Evolutionary conservation across 768 basidiomycete species (phyloP).

Genomic region (Psilocybe sp.): DNA sequence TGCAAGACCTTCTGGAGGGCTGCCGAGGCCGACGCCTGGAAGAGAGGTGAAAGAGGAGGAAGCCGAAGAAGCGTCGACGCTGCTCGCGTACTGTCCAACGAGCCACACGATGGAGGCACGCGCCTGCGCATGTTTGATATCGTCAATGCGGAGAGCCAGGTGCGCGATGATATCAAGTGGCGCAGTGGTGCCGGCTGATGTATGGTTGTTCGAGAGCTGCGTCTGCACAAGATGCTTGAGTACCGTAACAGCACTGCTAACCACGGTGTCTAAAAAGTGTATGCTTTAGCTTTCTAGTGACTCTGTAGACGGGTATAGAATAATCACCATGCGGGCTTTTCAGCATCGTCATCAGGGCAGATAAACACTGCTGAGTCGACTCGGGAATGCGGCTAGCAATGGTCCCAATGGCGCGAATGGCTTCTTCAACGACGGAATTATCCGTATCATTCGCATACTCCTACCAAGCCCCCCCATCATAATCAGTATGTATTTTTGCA

Average conservation of each 20-base stretch:
- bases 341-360: slow-evolving; percentile 75
- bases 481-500: neutral
- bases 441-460: slow-evolving; percentile 80
- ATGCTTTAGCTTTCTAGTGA: neutral
- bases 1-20: slow-evolving; percentile 51
- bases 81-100: slow-evolving; percentile 80
- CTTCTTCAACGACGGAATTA: slow-evolving; percentile 65
- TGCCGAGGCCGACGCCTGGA: too few species aligned
- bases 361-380: slow-evolving; percentile 67
- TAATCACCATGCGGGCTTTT: slow-evolving; percentile 68
- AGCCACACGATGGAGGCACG: slow-evolving; percentile 91
- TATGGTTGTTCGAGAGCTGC: slow-evolving; percentile 40
- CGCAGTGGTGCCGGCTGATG: slow-evolving; percentile 18
- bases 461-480: slow-evolving; percentile 33
- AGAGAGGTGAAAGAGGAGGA: slow-evolving; percentile 13
- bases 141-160: slow-evolving; percentile 75
- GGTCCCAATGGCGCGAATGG: slow-evolving; percentile 77
- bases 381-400: slow-evolving; percentile 71
- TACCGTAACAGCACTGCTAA: slow-evolving; percentile 79
- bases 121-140: slow-evolving; percentile 76
- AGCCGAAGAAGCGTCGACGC: neutral
- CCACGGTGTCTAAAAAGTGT: slow-evolving; percentile 60
- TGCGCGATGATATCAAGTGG: slow-evolving; percentile 68
- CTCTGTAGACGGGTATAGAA: neutral
- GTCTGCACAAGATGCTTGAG: slow-evolving; percentile 82